These are phyloP conservation scores for Ogataea angusta DNA, from an alignment of 805 yeast genomes.

Conservation along the genomic window DNA sequence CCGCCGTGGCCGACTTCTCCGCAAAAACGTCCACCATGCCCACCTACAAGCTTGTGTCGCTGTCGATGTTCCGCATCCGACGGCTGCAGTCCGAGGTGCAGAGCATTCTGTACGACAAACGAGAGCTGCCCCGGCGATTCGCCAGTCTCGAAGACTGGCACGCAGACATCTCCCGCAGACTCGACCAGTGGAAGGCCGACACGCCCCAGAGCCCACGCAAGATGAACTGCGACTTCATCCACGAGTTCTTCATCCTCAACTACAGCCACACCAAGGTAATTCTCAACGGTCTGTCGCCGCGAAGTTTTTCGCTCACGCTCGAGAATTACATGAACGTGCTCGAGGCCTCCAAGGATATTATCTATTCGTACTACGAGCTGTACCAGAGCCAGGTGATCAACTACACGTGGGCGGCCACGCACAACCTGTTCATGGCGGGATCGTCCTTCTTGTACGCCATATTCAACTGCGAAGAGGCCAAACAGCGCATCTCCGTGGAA, in stretches of 20 bases:
- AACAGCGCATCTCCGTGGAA: conserved; percentile 42
- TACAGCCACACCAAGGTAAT: conserved; percentile 71
- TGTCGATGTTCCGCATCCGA: conserved; percentile 66
- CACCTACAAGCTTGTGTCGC: conserved; percentile 65
- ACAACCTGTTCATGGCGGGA: conserved; percentile 85
- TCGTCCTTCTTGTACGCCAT: conserved; percentile 77
- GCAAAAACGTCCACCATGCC: conserved; percentile 33
- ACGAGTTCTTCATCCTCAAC: conserved; percentile 67
- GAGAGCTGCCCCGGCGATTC: conserved; percentile 67
- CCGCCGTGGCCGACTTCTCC: conserved; percentile 37
- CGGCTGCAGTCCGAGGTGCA: conserved; percentile 76
- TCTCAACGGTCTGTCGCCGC: conserved; percentile 77
- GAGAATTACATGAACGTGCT: conserved; percentile 56
- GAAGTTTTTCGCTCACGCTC: conserved; percentile 49
- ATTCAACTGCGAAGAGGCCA: conserved; percentile 60
- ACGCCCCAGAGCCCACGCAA: conserved; percentile 54
- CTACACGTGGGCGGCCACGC: conserved; percentile 92
- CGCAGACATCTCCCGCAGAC: conserved; percentile 41
- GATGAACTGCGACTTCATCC: conserved; percentile 73
- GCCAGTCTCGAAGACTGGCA: conserved; percentile 61
- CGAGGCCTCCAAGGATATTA: conserved; percentile 64
- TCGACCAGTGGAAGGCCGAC: conserved; percentile 60
- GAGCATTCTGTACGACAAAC: conserved; percentile 64
- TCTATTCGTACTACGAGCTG: conserved; percentile 58
- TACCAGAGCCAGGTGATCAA: conserved; percentile 58